Base-by-base conservation (phyloP, 331 rosid species). In the Malus hybrid region DNA sequence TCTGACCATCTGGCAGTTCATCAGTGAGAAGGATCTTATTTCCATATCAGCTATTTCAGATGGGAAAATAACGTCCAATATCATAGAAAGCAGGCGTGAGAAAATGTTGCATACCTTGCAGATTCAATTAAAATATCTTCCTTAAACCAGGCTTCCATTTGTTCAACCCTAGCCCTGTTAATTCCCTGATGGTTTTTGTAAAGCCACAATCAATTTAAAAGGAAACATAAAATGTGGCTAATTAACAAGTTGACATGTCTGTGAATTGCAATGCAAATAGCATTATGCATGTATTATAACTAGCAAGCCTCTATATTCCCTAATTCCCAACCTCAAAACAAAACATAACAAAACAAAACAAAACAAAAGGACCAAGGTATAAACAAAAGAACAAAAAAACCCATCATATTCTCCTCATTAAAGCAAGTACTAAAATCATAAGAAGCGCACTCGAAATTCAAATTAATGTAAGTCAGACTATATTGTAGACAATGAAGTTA, bases 1-100 rank as follows among this genome's bases (percentile, higher is more conserved):
- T 93, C 85, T 93, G 98, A 79, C 98, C 98, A 83, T 93, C 97
- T 48, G 91, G 97, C 75, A 93, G 89, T 82, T 93, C 98, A 82
- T 91, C 98, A 18, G 98, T 91, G 77, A 93, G 96, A 77, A 91
- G 98, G 76, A 93, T 93, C 88, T 89, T 91, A 83, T 91, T 84
- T 78, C 96, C 92, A 63, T 91, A 93, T 78, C 98, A 91, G 93
- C 69, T 50, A 76, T 34, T 48, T 66, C 80, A 88, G 69, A 74
- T 74, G 73, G 57, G 67, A 70, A 83, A 61, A 75, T 36, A 52
- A 89, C 64, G 77, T 52, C 29, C 63, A 10, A 68, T 28, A 75
- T 74, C 81, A 81, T 26, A 56, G 66, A 81, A 71, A 66, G 78
- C 75, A 76, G 63, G 46, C 33, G 48, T 48, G 46, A 34, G 22